A percentile compares a stretch with the other conserved stretches of the same genome.
Evolutionary conservation across 2,329 filamentous ascomycete species (phyloP).

Genomic region (Coleophoma cylindrospora): DNA sequence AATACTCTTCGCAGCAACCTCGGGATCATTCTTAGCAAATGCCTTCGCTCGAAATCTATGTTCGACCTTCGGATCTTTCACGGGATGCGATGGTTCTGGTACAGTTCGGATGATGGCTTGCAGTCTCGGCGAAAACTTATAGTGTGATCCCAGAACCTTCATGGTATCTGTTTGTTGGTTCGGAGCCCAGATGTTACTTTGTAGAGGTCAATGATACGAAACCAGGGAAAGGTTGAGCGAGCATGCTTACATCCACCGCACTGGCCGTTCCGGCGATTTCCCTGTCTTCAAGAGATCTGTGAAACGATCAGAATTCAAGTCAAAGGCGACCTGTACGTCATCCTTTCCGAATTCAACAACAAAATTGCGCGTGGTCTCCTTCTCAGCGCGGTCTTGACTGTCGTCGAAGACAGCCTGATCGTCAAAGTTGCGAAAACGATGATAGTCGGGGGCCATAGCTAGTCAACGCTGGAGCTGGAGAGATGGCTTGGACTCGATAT

Average conservation of each 20-base stretch:
- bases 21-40: constrained; percentile 17
- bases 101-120: constrained; percentile 57
- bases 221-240: neutral
- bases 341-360: constrained; percentile 59
- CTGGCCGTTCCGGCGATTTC: constrained; percentile 35
- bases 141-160: constrained; percentile 49
- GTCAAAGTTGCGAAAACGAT: constrained; percentile 42
- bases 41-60: constrained; percentile 6
- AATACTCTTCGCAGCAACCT: constrained; percentile 11
- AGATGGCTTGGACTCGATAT: neutral
- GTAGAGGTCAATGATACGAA: no score
- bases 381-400: constrained; percentile 35
- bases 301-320: constrained; percentile 42
- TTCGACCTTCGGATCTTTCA: constrained; percentile 6
- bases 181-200: constrained; percentile 66
- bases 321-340: constrained; percentile 48
- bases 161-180: constrained; percentile 53
- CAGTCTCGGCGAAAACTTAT: constrained; percentile 64
- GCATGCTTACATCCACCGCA: constrained; percentile 64
- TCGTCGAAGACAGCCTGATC: constrained; percentile 36
- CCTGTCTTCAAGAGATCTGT: constrained; percentile 28
- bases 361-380: constrained; percentile 47
- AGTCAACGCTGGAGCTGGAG: neutral
- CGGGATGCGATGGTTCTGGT: constrained; percentile 30
- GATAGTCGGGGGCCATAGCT: neutral